Conservation (phyloP, 495 filamentous ascomycete genomes). For the Penicillium desertorum region DNA sequence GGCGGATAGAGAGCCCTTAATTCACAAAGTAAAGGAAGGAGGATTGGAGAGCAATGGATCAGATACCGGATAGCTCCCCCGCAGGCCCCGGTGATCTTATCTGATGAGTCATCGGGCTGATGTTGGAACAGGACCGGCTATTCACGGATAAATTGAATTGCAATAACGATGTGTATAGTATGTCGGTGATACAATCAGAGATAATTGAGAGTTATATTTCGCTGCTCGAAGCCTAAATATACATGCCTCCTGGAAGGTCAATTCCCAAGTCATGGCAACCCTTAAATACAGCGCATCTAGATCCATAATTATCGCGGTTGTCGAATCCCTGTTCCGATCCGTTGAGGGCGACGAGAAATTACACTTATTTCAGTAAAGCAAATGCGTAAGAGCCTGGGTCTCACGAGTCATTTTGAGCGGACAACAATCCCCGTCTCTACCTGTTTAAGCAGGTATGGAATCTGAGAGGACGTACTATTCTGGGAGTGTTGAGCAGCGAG, state of each 20-base stretch:
- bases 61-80: slow-evolving; percentile 35
- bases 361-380: slow-evolving; percentile 50
- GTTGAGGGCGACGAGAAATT: slow-evolving; percentile 31
- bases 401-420: slow-evolving; percentile 51
- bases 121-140: not conserved
- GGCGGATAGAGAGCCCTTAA: not conserved
- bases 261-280: not conserved
- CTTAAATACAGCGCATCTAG: slow-evolving; percentile 5
- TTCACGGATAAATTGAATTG: not conserved
- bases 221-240: not conserved
- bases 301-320: slow-evolving; percentile 21
- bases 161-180: not conserved
- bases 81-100: slow-evolving; percentile 28
- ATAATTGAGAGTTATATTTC: not conserved
- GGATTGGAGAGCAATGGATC: slow-evolving; percentile 11
- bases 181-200: slow-evolving; percentile 7
- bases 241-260: not conserved
- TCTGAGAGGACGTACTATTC: slow-evolving; percentile 26
- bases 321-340: slow-evolving; percentile 44
- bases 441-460: slow-evolving; percentile 43
- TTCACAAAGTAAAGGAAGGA: not conserved
- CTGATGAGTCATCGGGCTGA: slow-evolving; percentile 27
- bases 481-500: slow-evolving; percentile 34
- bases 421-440: slow-evolving; percentile 43
- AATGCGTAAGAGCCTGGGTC: slow-evolving; percentile 33